These are phyloP conservation scores for Ammopiptanthus mongolicus DNA, from an alignment of 306 rosid genomes.

Conservation along the genomic window DNA sequence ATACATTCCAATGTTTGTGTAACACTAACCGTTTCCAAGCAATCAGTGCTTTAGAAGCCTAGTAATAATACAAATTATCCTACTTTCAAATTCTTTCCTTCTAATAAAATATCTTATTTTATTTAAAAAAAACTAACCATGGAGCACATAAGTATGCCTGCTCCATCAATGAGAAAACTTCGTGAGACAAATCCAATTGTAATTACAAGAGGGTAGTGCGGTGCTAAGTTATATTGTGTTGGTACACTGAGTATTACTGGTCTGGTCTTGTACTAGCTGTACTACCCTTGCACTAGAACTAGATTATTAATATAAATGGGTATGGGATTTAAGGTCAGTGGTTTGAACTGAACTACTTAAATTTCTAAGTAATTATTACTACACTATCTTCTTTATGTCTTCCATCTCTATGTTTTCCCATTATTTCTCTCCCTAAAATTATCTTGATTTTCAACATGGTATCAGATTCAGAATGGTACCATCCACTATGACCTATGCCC, in stretches of 20 bases:
- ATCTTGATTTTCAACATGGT: too few species aligned
- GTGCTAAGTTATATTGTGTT: not conserved
- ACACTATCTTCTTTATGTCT: too few species aligned
- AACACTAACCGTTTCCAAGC: not conserved
- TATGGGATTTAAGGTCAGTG: too few species aligned
- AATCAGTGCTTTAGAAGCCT: not conserved
- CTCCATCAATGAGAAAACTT: not conserved
- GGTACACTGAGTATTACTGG: not conserved
- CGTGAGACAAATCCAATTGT: not conserved
- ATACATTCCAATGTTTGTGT: not conserved
- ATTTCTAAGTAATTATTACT: too few species aligned
- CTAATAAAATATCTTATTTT: not conserved
- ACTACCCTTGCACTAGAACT: too few species aligned
- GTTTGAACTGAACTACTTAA: too few species aligned
- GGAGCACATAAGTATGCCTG: not conserved
- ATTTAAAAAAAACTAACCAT: not conserved
- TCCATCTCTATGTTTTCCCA: too few species aligned
- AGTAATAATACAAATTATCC: not conserved
- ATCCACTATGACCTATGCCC: too few species aligned
- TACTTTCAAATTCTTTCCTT: not conserved
- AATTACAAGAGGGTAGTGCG: not conserved
- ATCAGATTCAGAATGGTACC: too few species aligned
- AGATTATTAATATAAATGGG: too few species aligned
- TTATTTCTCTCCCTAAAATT: too few species aligned
- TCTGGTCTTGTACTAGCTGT: too few species aligned